These are phyloP conservation scores for Crucihimalaya himalaica DNA, from an alignment of 345 rosid genomes.

Conservation along the genomic window DNA sequence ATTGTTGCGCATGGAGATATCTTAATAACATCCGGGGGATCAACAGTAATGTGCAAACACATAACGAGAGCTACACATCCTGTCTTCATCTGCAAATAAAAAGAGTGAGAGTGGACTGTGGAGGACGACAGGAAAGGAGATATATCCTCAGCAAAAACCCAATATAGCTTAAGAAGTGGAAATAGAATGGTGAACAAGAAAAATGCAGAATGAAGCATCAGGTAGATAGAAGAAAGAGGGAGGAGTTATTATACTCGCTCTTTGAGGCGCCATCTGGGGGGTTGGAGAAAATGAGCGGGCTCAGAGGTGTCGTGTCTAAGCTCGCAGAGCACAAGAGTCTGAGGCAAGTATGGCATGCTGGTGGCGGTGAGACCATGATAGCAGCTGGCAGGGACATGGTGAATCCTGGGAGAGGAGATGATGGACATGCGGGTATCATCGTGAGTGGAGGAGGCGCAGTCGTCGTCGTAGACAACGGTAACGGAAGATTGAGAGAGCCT, in stretches of 20 bases:
- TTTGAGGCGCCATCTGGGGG: constrained; percentile 83
- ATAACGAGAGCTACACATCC: constrained; percentile 89
- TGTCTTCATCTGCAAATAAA: constrained; percentile 84
- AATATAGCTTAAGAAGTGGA: no score
- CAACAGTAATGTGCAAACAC: constrained; percentile 86
- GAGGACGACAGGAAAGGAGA: no score
- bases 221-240: no score
- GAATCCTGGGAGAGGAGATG: constrained; percentile 8
- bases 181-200: no score
- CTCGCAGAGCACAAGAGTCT: constrained; percentile 67
- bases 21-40: constrained; percentile 97
- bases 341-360: constrained; percentile 73
- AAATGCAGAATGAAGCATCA: no score
- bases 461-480: constrained; percentile 50
- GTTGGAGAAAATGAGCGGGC: constrained; percentile 56
- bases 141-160: no score
- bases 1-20: constrained; percentile 94
- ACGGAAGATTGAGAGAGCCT: constrained; percentile 71
- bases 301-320: constrained; percentile 72
- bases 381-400: constrained; percentile 13
- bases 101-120: no score
- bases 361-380: constrained; percentile 50
- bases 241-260: constrained; percentile 55
- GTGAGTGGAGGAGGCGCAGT: constrained; percentile 38
- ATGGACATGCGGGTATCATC: constrained; percentile 6